Conservation (phyloP, 768 basidiomycete species). For the Suillus sp. region DNA sequence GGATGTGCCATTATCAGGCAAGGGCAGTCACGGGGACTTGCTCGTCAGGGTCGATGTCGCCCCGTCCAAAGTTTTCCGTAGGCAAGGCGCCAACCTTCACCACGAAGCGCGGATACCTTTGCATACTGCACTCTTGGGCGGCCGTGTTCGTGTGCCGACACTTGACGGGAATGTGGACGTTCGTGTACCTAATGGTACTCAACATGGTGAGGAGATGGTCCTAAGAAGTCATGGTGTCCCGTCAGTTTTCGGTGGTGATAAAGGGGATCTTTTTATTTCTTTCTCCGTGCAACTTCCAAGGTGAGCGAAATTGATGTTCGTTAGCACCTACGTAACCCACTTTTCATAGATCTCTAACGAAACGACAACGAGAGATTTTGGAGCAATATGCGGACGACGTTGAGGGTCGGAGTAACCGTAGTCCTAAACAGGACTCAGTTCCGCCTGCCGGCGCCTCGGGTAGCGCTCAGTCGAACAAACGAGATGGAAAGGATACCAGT, state of each 20-base stretch:
- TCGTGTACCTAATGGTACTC: conserved; percentile 88
- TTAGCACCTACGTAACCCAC: conserved; percentile 13
- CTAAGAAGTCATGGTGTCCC: conserved; percentile 84
- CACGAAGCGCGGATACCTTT: conserved; percentile 89
- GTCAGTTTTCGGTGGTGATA: conserved; percentile 56
- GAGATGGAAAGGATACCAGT: conserved; percentile 24
- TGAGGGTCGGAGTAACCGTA: conserved; percentile 58
- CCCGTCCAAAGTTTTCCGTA: conserved; percentile 79
- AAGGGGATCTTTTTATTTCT: conserved; percentile 86
- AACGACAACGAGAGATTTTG: conserved; percentile 83
- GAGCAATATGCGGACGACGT: conserved; percentile 91
- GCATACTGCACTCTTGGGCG: conserved; percentile 91
- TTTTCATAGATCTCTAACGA: conserved; percentile 67
- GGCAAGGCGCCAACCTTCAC: conserved; percentile 91
- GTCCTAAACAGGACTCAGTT: conserved; percentile 22
- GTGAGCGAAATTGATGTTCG: conserved; percentile 47
- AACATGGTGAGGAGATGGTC: conserved; percentile 97
- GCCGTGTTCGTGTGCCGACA: conserved; percentile 89
- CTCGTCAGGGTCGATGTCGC: conserved; percentile 84
- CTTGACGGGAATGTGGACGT: conserved; percentile 96
- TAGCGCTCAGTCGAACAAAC: conserved; percentile 22
- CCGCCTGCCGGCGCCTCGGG: conserved; percentile 23
- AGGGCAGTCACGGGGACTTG: conserved; percentile 82
- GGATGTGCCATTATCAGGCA: conserved; percentile 80
- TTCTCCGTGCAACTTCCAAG: conserved; percentile 90